Percentiles rank a stretch among this genome's conserved stretches.
Evolutionary conservation across 2,329 filamentous ascomycete genomes (phyloP).

Genomic region (Gliomastix tumulicola): DNA sequence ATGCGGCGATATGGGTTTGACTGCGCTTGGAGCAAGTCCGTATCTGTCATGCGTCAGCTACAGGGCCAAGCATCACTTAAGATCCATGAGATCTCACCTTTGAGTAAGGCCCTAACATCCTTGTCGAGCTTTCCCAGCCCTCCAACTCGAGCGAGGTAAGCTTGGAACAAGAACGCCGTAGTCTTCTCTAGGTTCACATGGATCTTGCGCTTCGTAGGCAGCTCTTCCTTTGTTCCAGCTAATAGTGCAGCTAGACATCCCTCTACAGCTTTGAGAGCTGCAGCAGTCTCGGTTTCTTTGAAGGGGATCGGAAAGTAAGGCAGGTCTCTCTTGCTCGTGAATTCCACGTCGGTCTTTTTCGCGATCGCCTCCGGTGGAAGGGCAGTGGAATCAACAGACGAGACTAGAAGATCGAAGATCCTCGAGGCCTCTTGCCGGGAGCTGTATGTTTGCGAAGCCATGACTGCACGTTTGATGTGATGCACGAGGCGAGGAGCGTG

Average conservation of each 20-base stretch:
- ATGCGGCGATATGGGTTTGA: constrained; percentile 65
- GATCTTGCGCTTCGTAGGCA: constrained; percentile 10
- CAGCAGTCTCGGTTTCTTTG: constrained; percentile 36
- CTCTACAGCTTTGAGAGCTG: constrained; percentile 36
- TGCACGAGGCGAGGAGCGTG: too few relatives aligned
- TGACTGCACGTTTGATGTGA: too few relatives aligned
- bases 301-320: constrained; percentile 40
- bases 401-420: constrained; percentile 14
- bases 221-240: constrained; percentile 14
- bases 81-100: too few relatives aligned
- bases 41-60: too few relatives aligned
- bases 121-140: constrained; percentile 28
- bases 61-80: too few relatives aligned
- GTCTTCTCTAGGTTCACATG: constrained; percentile 28
- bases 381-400: constrained; percentile 16
- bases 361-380: constrained; percentile 16
- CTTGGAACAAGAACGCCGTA: constrained; percentile 32
- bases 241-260: constrained; percentile 22
- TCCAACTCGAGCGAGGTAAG: constrained; percentile 25
- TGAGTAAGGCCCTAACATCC: constrained; percentile 19
- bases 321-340: constrained; percentile 23
- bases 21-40: constrained; percentile 64
- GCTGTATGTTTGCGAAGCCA: constrained; percentile 13
- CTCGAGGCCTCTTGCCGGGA: constrained; percentile 14
- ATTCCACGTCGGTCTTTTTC: constrained; percentile 16